Conservation (phyloP, 2,329 filamentous ascomycete genomes). For the Cercospora janseana region DNA sequence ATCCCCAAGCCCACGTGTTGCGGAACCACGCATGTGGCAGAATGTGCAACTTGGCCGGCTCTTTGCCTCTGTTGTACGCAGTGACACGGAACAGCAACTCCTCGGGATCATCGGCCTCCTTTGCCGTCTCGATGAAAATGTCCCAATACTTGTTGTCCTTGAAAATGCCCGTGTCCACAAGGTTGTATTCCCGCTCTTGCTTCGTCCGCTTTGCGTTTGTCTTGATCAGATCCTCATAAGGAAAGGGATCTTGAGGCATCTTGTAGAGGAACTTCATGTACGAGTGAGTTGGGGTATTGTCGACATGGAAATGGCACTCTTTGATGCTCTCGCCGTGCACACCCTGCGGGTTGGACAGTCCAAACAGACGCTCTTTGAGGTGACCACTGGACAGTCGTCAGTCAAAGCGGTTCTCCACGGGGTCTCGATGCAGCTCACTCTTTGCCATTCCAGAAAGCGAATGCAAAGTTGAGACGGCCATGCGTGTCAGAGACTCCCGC, state of each 20-base stretch:
- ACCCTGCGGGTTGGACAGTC: constrained; percentile 91
- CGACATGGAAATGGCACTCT: constrained; percentile 92
- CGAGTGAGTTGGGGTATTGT: constrained; percentile 90
- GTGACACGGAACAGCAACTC: constrained; percentile 92
- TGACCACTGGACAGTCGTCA: constrained; percentile 66
- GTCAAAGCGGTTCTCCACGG: constrained; percentile 22
- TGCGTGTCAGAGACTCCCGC: constrained; percentile 93
- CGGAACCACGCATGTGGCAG: constrained; percentile 94
- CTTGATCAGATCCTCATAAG: constrained; percentile 81
- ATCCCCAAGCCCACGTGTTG: constrained; percentile 95
- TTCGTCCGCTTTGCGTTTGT: constrained; percentile 78
- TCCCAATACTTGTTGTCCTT: constrained; percentile 93
- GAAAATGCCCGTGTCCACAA: constrained; percentile 84
- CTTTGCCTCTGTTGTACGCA: constrained; percentile 90
- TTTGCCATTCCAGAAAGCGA: constrained; percentile 97
- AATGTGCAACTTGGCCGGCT: constrained; percentile 88
- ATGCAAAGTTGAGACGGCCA: constrained; percentile 85
- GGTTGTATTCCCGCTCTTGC: constrained; percentile 83
- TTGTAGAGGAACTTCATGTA: constrained; percentile 99
- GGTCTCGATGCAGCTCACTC: constrained; percentile 59
- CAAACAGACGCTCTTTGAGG: constrained; percentile 91
- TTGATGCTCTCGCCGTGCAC: constrained; percentile 98
- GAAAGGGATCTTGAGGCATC: constrained; percentile 87
- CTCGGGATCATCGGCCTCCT: constrained; percentile 87
- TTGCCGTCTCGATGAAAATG: constrained; percentile 93